These are phyloP conservation scores for Talaromyces thailandensis DNA, from an alignment of 495 filamentous ascomycete species.

Conservation along the genomic window DNA sequence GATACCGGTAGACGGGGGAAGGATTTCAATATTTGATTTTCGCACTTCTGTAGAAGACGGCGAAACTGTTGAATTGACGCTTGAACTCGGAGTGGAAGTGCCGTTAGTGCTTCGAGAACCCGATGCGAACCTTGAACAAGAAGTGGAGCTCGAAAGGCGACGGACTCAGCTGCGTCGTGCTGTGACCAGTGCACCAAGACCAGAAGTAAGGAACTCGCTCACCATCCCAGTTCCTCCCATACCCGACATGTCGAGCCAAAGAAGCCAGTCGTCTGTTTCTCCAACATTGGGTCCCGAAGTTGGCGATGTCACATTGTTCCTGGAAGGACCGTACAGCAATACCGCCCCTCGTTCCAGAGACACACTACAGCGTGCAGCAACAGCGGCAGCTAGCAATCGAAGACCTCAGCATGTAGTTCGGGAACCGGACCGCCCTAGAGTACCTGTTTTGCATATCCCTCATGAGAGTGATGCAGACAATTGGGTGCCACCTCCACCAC, in stretches of 20 bases:
- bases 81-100: constrained; percentile 66
- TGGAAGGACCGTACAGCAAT: constrained; percentile 60
- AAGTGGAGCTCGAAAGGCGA: constrained; percentile 73
- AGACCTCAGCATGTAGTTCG: constrained; percentile 43
- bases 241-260: background rate
- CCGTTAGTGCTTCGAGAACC: constrained; percentile 67
- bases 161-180: constrained; percentile 45
- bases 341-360: constrained; percentile 68
- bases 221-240: constrained; percentile 3
- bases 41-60: constrained; percentile 50
- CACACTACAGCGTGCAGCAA: constrained; percentile 69
- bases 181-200: constrained; percentile 13
- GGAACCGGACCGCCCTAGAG: constrained; percentile 50
- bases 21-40: constrained; percentile 73
- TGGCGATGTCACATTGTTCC: constrained; percentile 13
- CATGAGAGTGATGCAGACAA: constrained; percentile 88
- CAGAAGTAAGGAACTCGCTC: background rate
- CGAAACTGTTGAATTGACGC: constrained; percentile 42
- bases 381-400: constrained; percentile 62
- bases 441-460: constrained; percentile 45
- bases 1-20: constrained; percentile 73
- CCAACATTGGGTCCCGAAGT: constrained; percentile 6
- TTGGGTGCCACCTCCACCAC: constrained; percentile 89
- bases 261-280: background rate
- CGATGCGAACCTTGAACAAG: constrained; percentile 65